Conservation (phyloP, 192 early-diverging fungal genomes). For the Powellomyces hirtus region DNA sequence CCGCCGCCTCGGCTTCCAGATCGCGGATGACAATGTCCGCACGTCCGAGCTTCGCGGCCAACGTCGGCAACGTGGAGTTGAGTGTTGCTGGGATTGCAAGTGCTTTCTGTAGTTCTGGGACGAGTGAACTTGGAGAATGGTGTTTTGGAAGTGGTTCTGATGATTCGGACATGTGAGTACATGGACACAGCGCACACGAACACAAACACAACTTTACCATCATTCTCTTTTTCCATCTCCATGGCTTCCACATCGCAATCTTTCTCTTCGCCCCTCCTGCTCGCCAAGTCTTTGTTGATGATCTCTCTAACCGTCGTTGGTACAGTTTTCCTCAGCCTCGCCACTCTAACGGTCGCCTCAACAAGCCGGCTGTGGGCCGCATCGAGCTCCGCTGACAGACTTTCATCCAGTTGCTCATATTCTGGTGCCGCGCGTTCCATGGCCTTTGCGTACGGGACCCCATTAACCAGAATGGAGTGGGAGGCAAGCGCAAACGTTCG, state of each 20-base stretch:
- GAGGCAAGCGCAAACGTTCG: constrained; percentile 2
- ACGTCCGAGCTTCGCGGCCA: constrained; percentile 6
- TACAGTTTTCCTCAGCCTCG: constrained; percentile 77
- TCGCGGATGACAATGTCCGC: constrained; percentile 2
- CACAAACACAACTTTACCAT: neutral
- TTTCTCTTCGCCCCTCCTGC: neutral
- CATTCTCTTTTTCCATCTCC: constrained; percentile 20
- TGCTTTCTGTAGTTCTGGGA: neutral
- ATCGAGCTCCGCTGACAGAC: constrained; percentile 7
- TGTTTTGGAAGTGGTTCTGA: neutral
- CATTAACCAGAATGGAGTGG: constrained; percentile 15
- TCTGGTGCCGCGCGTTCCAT: constrained; percentile 19
- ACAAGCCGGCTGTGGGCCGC: constrained; percentile 59
- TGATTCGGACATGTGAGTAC: no score
- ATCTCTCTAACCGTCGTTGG: constrained; percentile 42
- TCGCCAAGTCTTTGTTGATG: constrained; percentile 27
- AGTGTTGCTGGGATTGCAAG: neutral
- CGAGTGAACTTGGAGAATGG: neutral
- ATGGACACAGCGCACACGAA: no score
- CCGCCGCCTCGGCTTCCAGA: neutral
- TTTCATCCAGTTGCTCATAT: constrained; percentile 16
- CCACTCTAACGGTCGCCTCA: constrained; percentile 73
- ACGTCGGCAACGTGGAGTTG: neutral
- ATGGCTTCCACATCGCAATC: neutral
- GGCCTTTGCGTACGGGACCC: constrained; percentile 16